phyloP scores from a whole-genome alignment of 305 asterid species.

The Solanum hybrid region DNA sequence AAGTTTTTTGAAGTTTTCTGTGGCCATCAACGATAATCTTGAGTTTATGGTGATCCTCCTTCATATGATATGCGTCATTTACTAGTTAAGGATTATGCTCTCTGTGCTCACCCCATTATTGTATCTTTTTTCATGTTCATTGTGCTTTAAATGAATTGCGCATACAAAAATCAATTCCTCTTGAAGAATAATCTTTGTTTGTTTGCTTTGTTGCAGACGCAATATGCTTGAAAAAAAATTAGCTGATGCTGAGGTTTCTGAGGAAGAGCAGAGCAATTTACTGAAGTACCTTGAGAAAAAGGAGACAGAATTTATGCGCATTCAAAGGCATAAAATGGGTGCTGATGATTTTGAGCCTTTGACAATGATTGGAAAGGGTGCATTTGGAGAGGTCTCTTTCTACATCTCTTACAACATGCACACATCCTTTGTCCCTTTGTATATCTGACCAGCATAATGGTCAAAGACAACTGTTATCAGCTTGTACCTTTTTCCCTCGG shows the following conservation, averaged over 20 bases:
- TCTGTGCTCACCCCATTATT: not conserved
- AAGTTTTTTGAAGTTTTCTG: not conserved
- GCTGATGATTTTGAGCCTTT: slow-evolving; percentile 82
- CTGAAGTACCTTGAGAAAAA: slow-evolving; percentile 68
- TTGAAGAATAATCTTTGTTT: not conserved
- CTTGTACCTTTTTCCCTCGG: not conserved
- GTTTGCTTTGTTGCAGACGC: slow-evolving; percentile 37
- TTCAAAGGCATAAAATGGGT: slow-evolving; percentile 89
- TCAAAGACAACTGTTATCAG: not conserved
- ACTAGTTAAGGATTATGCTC: not conserved
- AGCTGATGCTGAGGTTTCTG: slow-evolving; percentile 81
- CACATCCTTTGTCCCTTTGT: not conserved
- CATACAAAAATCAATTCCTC: not conserved
- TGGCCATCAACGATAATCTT: not conserved
- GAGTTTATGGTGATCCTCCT: not conserved
- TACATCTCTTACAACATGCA: not conserved
- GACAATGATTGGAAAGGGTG: slow-evolving; percentile 90
- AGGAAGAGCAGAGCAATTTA: slow-evolving; percentile 74
- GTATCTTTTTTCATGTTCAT: not conserved
- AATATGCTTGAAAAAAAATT: slow-evolving; percentile 62
- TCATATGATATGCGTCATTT: not conserved
- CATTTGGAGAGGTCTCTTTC: slow-evolving; percentile 76
- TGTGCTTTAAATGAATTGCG: not conserved
- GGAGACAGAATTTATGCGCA: slow-evolving; percentile 87
- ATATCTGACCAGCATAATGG: not conserved